These are phyloP conservation scores for Apophysomyces elegans DNA, from an alignment of 371 early-diverging fungal species.

Conservation along the genomic window DNA sequence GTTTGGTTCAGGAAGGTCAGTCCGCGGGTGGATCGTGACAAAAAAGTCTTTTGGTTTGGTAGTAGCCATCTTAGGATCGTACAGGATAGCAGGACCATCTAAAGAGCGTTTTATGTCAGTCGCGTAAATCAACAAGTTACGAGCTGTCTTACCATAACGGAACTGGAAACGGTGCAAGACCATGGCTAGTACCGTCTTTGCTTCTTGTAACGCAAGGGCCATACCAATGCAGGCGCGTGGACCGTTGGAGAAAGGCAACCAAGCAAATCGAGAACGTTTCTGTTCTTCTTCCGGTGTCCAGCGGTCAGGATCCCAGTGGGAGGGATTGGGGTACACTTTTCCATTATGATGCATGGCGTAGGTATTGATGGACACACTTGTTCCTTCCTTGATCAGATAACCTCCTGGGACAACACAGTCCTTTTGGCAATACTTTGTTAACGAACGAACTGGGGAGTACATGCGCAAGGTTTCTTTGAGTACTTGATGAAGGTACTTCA, in stretches of 20 bases:
- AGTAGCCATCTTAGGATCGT: not conserved
- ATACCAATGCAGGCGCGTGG: conserved; percentile 48
- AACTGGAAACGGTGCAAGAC: conserved; percentile 26
- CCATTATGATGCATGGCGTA: conserved; percentile 39
- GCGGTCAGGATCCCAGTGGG: conserved; percentile 41
- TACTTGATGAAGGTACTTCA: conserved; percentile 27
- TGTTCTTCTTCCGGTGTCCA: conserved; percentile 44
- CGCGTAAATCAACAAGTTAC: too few species aligned
- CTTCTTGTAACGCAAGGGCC: conserved; percentile 43
- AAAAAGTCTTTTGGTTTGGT: conserved; percentile 20
- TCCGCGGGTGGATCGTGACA: conserved; percentile 23
- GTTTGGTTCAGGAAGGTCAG: conserved; percentile 13
- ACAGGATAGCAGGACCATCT: not conserved
- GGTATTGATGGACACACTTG: conserved; percentile 15
- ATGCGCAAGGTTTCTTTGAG: conserved; percentile 50
- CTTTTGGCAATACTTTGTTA: conserved; percentile 34
- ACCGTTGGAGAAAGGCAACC: conserved; percentile 47
- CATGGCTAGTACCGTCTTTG: conserved; percentile 40
- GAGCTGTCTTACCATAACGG: conserved; percentile 9
- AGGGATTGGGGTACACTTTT: conserved; percentile 33
- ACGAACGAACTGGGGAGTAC: conserved; percentile 36
- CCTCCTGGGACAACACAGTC: conserved; percentile 38
- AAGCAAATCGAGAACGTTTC: conserved; percentile 35
- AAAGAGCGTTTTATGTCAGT: too few species aligned
- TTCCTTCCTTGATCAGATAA: conserved; percentile 23